phyloP scores from a whole-genome alignment of 1,284 basidiomycete genomes.

The Ganoderma leucocontextum region DNA sequence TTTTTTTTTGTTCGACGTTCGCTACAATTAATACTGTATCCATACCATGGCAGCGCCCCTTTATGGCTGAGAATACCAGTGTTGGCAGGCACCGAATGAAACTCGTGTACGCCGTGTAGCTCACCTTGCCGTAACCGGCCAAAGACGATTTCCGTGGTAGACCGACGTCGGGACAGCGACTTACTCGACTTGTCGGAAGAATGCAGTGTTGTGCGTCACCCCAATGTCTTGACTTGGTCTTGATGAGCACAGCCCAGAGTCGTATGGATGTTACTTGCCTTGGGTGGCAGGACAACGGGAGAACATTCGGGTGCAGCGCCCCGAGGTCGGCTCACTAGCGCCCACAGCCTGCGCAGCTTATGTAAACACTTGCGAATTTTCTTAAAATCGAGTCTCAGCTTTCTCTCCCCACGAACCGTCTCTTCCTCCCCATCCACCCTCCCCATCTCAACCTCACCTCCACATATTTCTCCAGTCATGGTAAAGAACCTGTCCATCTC shows the following conservation, averaged over 20 bases:
- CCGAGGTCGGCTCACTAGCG: background rate
- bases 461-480: conserved; percentile 15
- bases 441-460: background rate
- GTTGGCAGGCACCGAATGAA: background rate
- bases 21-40: background rate
- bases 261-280: background rate
- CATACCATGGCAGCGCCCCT: background rate
- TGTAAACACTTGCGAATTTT: conserved; percentile 27
- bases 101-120: background rate
- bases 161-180: background rate
- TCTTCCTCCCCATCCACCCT: conserved; percentile 9
- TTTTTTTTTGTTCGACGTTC: background rate
- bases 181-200: background rate
- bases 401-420: conserved; percentile 6
- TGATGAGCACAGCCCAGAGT: background rate
- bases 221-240: background rate
- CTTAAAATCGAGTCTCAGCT: conserved; percentile 15
- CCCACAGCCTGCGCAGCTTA: conserved; percentile 20
- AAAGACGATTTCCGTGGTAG: background rate
- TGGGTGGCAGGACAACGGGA: conserved; percentile 2
- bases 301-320: conserved; percentile 9
- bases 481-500: conserved; percentile 30
- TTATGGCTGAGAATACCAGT: background rate
- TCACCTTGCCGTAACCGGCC: background rate
- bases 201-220: background rate